Conservation (phyloP, 148 eudicot species). For the Talinum fruticosum region DNA sequence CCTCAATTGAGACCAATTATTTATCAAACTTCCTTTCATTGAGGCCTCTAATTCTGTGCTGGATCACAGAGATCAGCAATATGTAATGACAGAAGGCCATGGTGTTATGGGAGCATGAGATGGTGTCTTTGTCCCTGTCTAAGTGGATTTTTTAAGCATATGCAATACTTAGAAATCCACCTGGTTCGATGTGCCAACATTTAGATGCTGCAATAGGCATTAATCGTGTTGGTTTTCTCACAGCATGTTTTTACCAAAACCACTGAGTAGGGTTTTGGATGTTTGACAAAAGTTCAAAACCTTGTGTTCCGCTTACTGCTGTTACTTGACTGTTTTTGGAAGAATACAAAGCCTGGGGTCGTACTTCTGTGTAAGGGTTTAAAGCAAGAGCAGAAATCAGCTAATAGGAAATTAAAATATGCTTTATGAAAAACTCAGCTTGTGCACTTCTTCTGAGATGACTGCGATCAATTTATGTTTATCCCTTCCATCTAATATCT, state of each 20-base stretch:
- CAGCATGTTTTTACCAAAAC: not conserved
- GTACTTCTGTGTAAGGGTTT: not conserved
- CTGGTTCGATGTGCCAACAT: too few relatives aligned
- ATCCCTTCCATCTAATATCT: not conserved
- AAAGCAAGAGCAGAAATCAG: not conserved
- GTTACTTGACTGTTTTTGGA: not conserved
- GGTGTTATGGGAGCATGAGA: too few relatives aligned
- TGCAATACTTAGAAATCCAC: too few relatives aligned
- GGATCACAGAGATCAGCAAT: too few relatives aligned
- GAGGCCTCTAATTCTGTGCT: too few relatives aligned
- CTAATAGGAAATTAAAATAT: not conserved
- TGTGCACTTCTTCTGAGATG: not conserved
- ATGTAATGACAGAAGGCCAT: too few relatives aligned
- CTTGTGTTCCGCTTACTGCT: not conserved
- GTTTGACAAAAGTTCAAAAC: not conserved
- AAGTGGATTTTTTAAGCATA: too few relatives aligned
- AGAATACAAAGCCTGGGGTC: not conserved
- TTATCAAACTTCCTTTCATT: too few relatives aligned
- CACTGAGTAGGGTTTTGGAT: not conserved
- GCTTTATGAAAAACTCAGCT: not conserved
- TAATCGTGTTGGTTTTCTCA: not conserved
- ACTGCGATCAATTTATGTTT: not conserved
- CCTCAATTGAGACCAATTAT: too few relatives aligned
- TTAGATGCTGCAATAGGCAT: not conserved
- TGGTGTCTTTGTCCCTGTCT: too few relatives aligned